Base-by-base conservation (phyloP, 2,329 filamentous ascomycete genomes). In the Monosporascus sp. region DNA sequence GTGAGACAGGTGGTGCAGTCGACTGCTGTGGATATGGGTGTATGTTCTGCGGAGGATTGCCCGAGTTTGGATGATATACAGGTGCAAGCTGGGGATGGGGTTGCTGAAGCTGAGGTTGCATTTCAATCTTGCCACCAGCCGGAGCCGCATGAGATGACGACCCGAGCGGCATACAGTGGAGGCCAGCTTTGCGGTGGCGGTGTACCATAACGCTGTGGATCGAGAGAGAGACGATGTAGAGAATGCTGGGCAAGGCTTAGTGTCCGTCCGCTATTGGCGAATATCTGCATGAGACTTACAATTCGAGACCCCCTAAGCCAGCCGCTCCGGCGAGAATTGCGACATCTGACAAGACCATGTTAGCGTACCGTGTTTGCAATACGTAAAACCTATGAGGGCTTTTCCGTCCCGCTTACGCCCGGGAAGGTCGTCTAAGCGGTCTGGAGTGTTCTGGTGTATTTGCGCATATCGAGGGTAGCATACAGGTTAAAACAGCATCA, bases 151-250 rank as follows among this genome's bases (percentile, higher is more conserved):
- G 31, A 24, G 69, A 62, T 18, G 52, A 59, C 59, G 60, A 65
- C 57, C 17, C 17, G 31, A 61, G 48, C 7, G 73, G 70, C 55
- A 58, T 68, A 60, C 63, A 68, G 60, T 72, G 74, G 6, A 75
- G 67, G 18, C 76, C 75, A 9, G 68, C 69, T 43, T 66, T 66
- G 53, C 76, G 75, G 57, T 79, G 76, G 15, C 72, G 70, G 59
- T 73, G 67, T 14, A 78, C 65, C 53, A 69, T 67, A 7, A 77
- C 62, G 54, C 69, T 61, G 60, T 76, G 70, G 5, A 77, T 67
- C 14, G 70, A 57, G 18, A 78, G 70, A 37, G 73, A 67, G 50
- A 71, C 64, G 49, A 73, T 49, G 57, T 73, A 77, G 47, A 77
- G 70, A 3, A 74, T 50, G 57, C 77, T 80, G 48, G 1, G 6